A percentile compares a stretch with the other conserved stretches of the same genome.
Conservation (phyloP, 495 filamentous ascomycete genomes). For the Penicillium bialowiezense region DNA sequence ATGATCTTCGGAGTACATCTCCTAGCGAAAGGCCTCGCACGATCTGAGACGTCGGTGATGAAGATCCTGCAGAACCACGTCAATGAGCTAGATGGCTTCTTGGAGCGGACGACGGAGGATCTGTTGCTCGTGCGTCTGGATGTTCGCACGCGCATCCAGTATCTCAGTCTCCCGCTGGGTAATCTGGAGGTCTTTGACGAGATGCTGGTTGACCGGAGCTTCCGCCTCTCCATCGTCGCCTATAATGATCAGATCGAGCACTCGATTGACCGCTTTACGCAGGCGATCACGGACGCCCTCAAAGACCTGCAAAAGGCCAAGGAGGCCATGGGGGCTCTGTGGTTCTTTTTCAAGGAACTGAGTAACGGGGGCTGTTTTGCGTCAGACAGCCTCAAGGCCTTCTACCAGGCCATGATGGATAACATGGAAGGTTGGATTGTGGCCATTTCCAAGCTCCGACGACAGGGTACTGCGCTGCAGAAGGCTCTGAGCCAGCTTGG, state of each 20-base stretch:
- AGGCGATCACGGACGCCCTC: slow-evolving; percentile 69
- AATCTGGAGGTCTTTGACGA: slow-evolving; percentile 81
- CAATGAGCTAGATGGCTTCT: slow-evolving; percentile 86
- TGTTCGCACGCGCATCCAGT: slow-evolving; percentile 67
- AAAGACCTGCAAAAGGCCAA: slow-evolving; percentile 77
- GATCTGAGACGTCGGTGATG: slow-evolving; percentile 81
- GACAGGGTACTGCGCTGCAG: slow-evolving; percentile 59
- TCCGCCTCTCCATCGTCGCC: slow-evolving; percentile 73
- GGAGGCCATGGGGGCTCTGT: slow-evolving; percentile 71
- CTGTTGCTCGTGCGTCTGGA: slow-evolving; percentile 77
- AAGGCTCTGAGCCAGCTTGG: slow-evolving; percentile 61
- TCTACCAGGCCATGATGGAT: slow-evolving; percentile 76
- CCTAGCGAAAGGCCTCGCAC: slow-evolving; percentile 79
- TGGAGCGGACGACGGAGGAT: slow-evolving; percentile 81
- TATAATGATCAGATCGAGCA: slow-evolving; percentile 92
- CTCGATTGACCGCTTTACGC: slow-evolving; percentile 73
- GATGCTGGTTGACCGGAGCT: slow-evolving; percentile 82
- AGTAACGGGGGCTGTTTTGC: slow-evolving; percentile 53
- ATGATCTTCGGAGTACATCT: slow-evolving; percentile 93
- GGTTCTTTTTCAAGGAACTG: slow-evolving; percentile 64
- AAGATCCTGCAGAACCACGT: slow-evolving; percentile 89
- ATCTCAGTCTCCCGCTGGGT: slow-evolving; percentile 78
- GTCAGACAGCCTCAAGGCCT: slow-evolving; percentile 50
- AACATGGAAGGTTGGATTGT: slow-evolving; percentile 85
- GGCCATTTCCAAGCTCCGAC: slow-evolving; percentile 67